Conservation (phyloP, 768 basidiomycete species). For the Saitozyma sp. region DNA sequence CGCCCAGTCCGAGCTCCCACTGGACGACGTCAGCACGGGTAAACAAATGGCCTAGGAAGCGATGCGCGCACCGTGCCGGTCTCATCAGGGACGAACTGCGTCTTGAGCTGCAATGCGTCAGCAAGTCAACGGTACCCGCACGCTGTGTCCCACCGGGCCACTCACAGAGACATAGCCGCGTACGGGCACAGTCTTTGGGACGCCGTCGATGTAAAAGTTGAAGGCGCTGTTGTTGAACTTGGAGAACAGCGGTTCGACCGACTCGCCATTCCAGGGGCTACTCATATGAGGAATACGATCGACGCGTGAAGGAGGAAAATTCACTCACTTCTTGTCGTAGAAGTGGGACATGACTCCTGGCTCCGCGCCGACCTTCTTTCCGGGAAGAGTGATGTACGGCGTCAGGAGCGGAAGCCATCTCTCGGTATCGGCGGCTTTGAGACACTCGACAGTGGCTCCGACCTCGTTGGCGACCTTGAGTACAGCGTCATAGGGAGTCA, state of each 20-base stretch:
- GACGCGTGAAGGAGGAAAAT: neutral
- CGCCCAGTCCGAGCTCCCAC: slow-evolving; percentile 33
- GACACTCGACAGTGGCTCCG: slow-evolving; percentile 55
- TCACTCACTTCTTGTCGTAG: slow-evolving; percentile 30
- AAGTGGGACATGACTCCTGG: slow-evolving; percentile 29
- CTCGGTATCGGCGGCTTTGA: slow-evolving; percentile 55
- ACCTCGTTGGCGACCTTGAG: slow-evolving; percentile 50
- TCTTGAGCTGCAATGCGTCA: slow-evolving; percentile 16
- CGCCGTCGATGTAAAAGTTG: slow-evolving; percentile 29
- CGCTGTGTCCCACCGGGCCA: neutral
- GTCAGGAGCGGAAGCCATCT: slow-evolving; percentile 54
- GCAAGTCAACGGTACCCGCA: too few relatives aligned
- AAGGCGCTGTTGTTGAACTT: slow-evolving; percentile 16
- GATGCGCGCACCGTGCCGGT: slow-evolving; percentile 23
- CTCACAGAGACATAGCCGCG: slow-evolving; percentile 32
- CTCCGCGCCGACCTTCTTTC: slow-evolving; percentile 42
- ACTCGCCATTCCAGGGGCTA: slow-evolving; percentile 9
- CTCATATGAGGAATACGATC: neutral
- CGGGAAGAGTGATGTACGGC: slow-evolving; percentile 33
- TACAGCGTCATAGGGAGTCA: slow-evolving; percentile 66
- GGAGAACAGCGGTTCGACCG: slow-evolving; percentile 13
- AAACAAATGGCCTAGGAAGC: neutral
- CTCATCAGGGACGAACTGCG: slow-evolving; percentile 35
- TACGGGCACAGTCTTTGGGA: slow-evolving; percentile 34
- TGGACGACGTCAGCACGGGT: slow-evolving; percentile 4